Evolutionary conservation across 345 rosid species (phyloP).

Genomic region (Pugionium cornutum): DNA sequence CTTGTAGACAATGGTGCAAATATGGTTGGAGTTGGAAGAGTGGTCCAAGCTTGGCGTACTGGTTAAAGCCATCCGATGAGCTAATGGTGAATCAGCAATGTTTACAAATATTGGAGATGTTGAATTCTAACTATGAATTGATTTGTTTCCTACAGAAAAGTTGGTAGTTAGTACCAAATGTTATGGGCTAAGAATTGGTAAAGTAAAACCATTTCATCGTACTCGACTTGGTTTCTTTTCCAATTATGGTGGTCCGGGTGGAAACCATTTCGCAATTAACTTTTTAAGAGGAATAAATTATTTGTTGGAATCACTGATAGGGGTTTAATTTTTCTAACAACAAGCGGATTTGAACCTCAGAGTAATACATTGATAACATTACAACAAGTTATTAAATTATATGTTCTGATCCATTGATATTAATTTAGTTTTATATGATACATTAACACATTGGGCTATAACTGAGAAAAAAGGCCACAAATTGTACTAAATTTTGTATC

Average conservation of each 20-base stretch:
- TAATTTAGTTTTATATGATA: too few species aligned
- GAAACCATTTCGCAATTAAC: neutral
- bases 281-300: too few species aligned
- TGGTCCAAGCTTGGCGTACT: neutral
- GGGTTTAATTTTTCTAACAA: too few species aligned
- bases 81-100: neutral
- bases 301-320: too few species aligned
- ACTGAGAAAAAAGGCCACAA: too few species aligned
- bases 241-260: neutral
- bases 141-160: neutral
- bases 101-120: neutral
- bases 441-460: too few species aligned
- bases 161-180: neutral
- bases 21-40: conserved; percentile 2
- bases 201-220: too few species aligned
- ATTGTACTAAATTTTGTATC: too few species aligned
- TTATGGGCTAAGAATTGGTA: neutral
- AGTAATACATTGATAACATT: too few species aligned
- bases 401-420: too few species aligned
- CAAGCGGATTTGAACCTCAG: too few species aligned
- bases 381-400: too few species aligned
- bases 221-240: neutral
- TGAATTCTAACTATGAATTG: neutral
- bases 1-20: neutral
- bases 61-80: conserved; percentile 6